Conservation (phyloP, 176 grass and related monocot species). For the Elymus sibiricus region DNA sequence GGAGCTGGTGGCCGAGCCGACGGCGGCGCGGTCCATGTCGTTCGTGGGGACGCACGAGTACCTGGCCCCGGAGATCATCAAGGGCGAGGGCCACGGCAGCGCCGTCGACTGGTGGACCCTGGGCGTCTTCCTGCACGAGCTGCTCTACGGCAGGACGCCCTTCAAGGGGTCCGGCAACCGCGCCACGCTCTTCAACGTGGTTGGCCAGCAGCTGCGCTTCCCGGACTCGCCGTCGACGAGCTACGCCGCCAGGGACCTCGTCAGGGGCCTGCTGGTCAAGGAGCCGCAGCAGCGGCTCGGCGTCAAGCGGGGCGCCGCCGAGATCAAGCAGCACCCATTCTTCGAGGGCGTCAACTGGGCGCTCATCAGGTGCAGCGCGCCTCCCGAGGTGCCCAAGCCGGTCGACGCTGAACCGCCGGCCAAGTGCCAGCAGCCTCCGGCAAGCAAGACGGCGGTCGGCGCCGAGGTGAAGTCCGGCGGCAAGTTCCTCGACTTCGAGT, state of each 20-base stretch:
- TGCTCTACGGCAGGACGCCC: slow-evolving; percentile 70
- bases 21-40: slow-evolving; percentile 65
- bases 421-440: not conserved
- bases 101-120: slow-evolving; percentile 96
- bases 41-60: slow-evolving; percentile 95
- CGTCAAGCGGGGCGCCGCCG: slow-evolving; percentile 36
- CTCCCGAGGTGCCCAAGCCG: slow-evolving; percentile 6
- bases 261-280: slow-evolving; percentile 63
- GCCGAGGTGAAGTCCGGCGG: slow-evolving; percentile 18
- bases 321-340: slow-evolving; percentile 85
- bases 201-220: slow-evolving; percentile 60
- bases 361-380: slow-evolving; percentile 51
- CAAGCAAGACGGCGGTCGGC: not conserved
- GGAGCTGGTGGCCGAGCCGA: slow-evolving; percentile 68
- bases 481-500: slow-evolving; percentile 23
- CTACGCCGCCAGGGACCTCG: slow-evolving; percentile 46
- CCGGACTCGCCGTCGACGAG: slow-evolving; percentile 46
- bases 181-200: slow-evolving; percentile 73
- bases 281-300: slow-evolving; percentile 48
- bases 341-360: slow-evolving; percentile 92
- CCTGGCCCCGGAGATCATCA: slow-evolving; percentile 86
- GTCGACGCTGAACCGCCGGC: slow-evolving; percentile 8
- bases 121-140: slow-evolving; percentile 80
- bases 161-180: slow-evolving; percentile 77
- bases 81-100: slow-evolving; percentile 87